Base-by-base conservation (phyloP, 805 yeast species). In the Yarrowia sp. region DNA sequence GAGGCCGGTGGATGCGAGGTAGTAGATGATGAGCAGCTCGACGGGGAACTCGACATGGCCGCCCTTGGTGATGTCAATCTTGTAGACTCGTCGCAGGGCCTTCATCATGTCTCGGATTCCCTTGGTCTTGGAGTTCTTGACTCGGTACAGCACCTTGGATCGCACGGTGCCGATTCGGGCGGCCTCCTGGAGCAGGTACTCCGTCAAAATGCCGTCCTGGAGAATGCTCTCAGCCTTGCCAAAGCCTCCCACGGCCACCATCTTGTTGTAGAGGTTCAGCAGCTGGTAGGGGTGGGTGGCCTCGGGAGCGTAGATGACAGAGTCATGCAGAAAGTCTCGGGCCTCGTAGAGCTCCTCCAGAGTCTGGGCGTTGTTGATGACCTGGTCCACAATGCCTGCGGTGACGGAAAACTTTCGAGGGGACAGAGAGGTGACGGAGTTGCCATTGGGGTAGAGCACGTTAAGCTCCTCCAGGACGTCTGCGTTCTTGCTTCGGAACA, bases 11-110 rank as follows among this genome's bases (percentile, higher is more conserved):
- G 55, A 15, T 12, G 55, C 55, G 20, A 61, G 53, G 36, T 36
- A 61, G 46, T 19, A n/a, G 24, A 61, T 47, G 38, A 61, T 13
- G 17, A 61, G 66, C 36, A 61, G 44, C 36, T 61, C 33, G 17
- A 61, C 66, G 46, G 66, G 66, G 36, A 61, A 55, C 66, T 61
- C 66, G 9, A n/a, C 42, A 38, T 61, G 66, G n/a, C 66, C 66
- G 17, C 9, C 4, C 38, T 20, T 61, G 46, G 66, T 61, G 10
- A 47, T 17, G 38, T 61, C 20, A 38, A 61, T 61, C 38, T 46
- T 36, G 55, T 46, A 46, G 36, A n/a, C 30, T 15, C 38, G 9
- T 61, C 66, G 66, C 20, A 61, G 13, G 9, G 20, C 44, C 2
- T 4, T 9, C 14, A 61, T 14, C 30, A 24, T n/a, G 46, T 61